Conservation (phyloP, 2,329 filamentous ascomycete species). For the Colletotrichum caudatum region DNA sequence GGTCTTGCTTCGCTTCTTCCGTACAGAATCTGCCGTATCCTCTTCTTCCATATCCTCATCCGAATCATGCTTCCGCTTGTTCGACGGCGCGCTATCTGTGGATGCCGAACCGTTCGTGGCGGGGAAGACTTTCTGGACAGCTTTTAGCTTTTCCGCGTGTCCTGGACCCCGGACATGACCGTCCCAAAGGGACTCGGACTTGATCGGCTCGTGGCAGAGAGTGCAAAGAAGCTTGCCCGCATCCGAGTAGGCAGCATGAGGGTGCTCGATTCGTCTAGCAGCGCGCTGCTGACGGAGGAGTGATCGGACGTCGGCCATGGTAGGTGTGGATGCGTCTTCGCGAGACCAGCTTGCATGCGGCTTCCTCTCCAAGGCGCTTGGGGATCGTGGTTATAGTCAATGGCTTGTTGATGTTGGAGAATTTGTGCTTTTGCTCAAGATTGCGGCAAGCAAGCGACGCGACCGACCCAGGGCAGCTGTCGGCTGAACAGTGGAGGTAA, state of each 20-base stretch:
- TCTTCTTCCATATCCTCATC: slow-evolving; percentile 50
- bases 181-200: slow-evolving; percentile 76
- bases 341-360: neutral
- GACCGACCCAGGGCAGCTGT: slow-evolving; percentile 28
- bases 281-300: slow-evolving; percentile 83
- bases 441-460: slow-evolving; percentile 21
- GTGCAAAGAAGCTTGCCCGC: slow-evolving; percentile 76
- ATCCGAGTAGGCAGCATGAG: slow-evolving; percentile 75
- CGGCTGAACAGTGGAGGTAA: slow-evolving; percentile 26
- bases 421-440: slow-evolving; percentile 7
- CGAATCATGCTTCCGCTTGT: slow-evolving; percentile 48
- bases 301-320: slow-evolving; percentile 83
- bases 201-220: slow-evolving; percentile 73
- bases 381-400: slow-evolving; percentile 5
- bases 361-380: neutral
- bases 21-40: slow-evolving; percentile 51
- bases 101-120: slow-evolving; percentile 32
- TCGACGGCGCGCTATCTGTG: slow-evolving; percentile 30
- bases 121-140: slow-evolving; percentile 9
- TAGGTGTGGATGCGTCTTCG: slow-evolving; percentile 23
- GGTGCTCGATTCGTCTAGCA: slow-evolving; percentile 78
- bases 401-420: slow-evolving; percentile 25
- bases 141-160: slow-evolving; percentile 50
- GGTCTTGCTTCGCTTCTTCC: slow-evolving; percentile 61
- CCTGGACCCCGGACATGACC: slow-evolving; percentile 65